Base-by-base conservation (phyloP, 768 basidiomycete species). In the Pulveroboletus sp. region DNA sequence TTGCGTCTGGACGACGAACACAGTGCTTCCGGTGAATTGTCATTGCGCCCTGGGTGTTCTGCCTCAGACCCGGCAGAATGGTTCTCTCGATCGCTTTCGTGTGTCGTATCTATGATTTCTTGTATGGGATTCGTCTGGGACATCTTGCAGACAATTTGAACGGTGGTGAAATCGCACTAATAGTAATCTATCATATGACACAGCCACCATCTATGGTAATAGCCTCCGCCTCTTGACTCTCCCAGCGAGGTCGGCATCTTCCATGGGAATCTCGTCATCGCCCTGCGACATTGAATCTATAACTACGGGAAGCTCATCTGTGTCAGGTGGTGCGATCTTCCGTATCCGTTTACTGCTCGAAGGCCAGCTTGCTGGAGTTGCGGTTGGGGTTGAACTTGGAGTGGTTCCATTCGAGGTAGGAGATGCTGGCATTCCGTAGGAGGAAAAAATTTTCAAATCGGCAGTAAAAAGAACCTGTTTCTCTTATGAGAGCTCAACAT, bases 391-490 rank as follows among this genome's bases (percentile, higher is more conserved):
- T 26, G 65, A 66, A 39, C 33, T 33, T 8, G 55, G 55, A 6
- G 54, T 51, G 0, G 49, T 54, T 33, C 57, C 42, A 26, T 15
- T 43, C 13, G 49, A 45, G 43, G 47, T 31, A 31, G 54, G 36
- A 17, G 68, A 57, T 3, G 62, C 58, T 8, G 69, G 54, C 43
- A 77, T 60, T n/a, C 82, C 83, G 52, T 83, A 79, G 10, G 76
- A 64, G 1, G 85, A 75, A 54, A 87, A 89, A 0, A 78, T 71
- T 57, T 83, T 86, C 28, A 89, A 67, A 57, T 89, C 87, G 8
- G 87, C 78, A 1, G 87, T 86, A 53, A 89, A 89, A 30, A 89
- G 68, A 7, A 89, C 81, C 86, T 88, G 51, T 7, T 27, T 31
- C 41, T 18, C 11, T 6, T 15, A 17, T 59, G 43, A 55, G 43